Percentiles rank a stretch among this genome's conserved stretches.
These are phyloP conservation scores for Osmanthus fragrans DNA, from an alignment of 257 asterid genomes.

Conservation along the genomic window DNA sequence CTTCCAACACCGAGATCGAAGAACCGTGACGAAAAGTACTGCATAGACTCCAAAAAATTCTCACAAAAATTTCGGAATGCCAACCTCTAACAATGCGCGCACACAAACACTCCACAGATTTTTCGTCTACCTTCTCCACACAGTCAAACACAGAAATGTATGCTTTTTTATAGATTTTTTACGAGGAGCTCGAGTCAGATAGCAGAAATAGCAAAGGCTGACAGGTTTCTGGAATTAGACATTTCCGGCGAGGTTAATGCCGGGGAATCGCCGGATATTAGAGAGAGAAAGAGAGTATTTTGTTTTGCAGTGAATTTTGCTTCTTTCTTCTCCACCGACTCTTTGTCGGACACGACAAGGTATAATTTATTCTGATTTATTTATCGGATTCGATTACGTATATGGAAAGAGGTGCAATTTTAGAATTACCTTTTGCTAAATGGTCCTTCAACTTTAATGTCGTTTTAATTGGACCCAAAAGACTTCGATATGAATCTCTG, in stretches of 20 bases:
- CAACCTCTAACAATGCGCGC: constrained; percentile 28
- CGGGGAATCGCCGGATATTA: constrained; percentile 39
- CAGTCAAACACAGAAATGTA: constrained; percentile 3
- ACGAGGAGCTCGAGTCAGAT: constrained; percentile 7
- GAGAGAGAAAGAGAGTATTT: constrained; percentile 1
- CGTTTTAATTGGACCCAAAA: constrained; percentile 26
- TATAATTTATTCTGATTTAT: constrained; percentile 57
- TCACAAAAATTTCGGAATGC: constrained; percentile 6
- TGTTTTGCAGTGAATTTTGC: constrained; percentile 11
- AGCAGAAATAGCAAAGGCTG: background rate
- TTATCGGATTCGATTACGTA: constrained; percentile 63
- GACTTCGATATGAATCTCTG: too few relatives aligned
- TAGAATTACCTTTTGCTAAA: background rate
- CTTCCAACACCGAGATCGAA: constrained; percentile 65
- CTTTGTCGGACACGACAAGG: constrained; percentile 57
- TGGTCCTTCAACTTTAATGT: constrained; percentile 38
- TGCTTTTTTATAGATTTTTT: constrained; percentile 8
- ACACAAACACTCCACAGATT: constrained; percentile 10
- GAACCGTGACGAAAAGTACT: constrained; percentile 24
- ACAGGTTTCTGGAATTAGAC: constrained; percentile 4
- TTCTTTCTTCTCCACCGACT: constrained; percentile 53
- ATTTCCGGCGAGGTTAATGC: constrained; percentile 39
- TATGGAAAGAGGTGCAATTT: constrained; percentile 18
- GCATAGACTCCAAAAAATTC: constrained; percentile 15
- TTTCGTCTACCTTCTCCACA: background rate